Evolutionary conservation across 495 filamentous ascomycete genomes (phyloP).

Genomic region (Lepraria neglecta): DNA sequence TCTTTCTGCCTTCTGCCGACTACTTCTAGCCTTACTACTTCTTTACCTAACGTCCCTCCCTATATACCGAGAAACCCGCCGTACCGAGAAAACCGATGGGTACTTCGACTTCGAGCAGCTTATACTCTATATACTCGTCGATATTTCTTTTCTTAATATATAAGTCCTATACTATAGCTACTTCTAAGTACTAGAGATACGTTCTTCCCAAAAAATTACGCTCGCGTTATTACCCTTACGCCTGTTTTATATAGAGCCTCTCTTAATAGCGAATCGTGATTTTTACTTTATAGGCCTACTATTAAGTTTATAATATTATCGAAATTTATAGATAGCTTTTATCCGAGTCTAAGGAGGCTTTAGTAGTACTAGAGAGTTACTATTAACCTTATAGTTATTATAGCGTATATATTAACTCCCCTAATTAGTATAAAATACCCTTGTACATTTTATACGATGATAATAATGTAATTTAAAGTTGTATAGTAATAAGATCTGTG

Average conservation of each 20-base stretch:
- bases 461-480: constrained; percentile 16
- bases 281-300: background rate
- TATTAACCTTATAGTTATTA: background rate
- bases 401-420: background rate
- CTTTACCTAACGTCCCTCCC: background rate
- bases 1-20: no score
- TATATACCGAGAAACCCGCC: background rate
- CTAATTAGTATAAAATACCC: background rate
- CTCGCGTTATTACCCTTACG: background rate
- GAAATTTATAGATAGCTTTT: background rate
- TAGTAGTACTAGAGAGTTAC: background rate
- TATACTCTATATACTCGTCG: background rate
- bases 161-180: background rate
- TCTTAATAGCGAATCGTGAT: background rate
- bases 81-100: background rate
- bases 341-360: background rate
- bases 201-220: background rate
- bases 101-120: background rate
- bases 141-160: background rate
- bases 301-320: background rate
- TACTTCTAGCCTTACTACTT: no score
- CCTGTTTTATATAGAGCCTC: background rate
- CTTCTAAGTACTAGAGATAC: background rate
- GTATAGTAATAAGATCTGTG: background rate
- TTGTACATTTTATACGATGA: background rate